These are phyloP conservation scores for Suhomyces kilbournensis DNA, from an alignment of 805 yeast species.

Conservation along the genomic window DNA sequence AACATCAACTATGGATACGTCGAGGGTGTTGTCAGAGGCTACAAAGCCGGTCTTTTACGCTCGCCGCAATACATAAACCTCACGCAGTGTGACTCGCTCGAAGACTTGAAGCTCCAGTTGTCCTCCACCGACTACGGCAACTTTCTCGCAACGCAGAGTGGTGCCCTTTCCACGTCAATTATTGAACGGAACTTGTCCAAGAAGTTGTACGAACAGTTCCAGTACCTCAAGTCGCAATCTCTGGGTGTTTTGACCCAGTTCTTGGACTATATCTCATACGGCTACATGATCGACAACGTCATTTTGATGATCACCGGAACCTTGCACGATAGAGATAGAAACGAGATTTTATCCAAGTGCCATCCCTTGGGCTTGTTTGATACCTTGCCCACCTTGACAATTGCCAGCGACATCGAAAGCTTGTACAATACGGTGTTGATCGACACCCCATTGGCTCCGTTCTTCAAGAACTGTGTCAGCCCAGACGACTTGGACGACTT, in stretches of 20 bases:
- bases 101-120: constrained; percentile 89
- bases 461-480: constrained; percentile 83
- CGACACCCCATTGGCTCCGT: constrained; percentile 97
- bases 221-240: constrained; percentile 80
- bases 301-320: constrained; percentile 96
- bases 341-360: constrained; percentile 84
- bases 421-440: constrained; percentile 87
- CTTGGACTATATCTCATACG: constrained; percentile 89
- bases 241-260: constrained; percentile 76
- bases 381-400: constrained; percentile 89
- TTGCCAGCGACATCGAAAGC: constrained; percentile 93
- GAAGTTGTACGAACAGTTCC: constrained; percentile 78
- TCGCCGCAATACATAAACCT: constrained; percentile 82
- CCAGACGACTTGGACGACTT: constrained; percentile 91
- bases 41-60: constrained; percentile 77
- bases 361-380: constrained; percentile 99
- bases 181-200: constrained; percentile 76
- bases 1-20: constrained; percentile 87
- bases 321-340: constrained; percentile 86
- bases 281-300: constrained; percentile 98
- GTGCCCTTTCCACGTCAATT: constrained; percentile 81
- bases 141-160: constrained; percentile 76
- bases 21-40: constrained; percentile 94
- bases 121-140: constrained; percentile 96
- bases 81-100: constrained; percentile 93